Evolutionary conservation across 305 asterid species (phyloP).

Genomic region (Fraxinus baroniana): DNA sequence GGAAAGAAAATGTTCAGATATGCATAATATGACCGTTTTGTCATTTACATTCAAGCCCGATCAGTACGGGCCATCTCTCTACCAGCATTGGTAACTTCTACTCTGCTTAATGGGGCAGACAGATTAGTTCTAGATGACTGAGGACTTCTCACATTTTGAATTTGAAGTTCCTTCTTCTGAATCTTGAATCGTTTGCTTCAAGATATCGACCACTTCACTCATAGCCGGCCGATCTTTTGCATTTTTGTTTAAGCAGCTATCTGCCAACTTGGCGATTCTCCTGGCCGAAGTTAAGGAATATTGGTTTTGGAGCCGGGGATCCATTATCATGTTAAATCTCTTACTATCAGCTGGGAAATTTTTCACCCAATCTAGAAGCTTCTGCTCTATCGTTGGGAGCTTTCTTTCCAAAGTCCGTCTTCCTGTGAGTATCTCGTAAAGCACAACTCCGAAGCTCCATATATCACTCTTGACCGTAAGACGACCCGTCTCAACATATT

Average conservation of each 20-base stretch:
- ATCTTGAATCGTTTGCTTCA: slow-evolving; percentile 62
- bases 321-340: slow-evolving; percentile 67
- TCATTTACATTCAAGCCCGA: slow-evolving; percentile 20
- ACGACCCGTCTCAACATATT: slow-evolving; percentile 73
- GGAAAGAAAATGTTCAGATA: background rate
- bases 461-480: slow-evolving; percentile 83
- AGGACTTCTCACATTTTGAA: slow-evolving; percentile 8
- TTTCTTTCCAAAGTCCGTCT: slow-evolving; percentile 70
- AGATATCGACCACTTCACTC: slow-evolving; percentile 58
- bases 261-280: slow-evolving; percentile 71
- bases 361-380: slow-evolving; percentile 85
- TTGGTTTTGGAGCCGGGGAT: slow-evolving; percentile 59
- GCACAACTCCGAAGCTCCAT: slow-evolving; percentile 91
- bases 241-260: slow-evolving; percentile 62
- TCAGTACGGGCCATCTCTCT: slow-evolving; percentile 20
- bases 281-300: slow-evolving; percentile 59
- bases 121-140: slow-evolving; percentile 23
- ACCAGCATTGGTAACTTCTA: slow-evolving; percentile 24
- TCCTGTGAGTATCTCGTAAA: slow-evolving; percentile 81
- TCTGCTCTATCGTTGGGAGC: slow-evolving; percentile 62
- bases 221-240: slow-evolving; percentile 73
- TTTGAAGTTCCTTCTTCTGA: slow-evolving; percentile 40
- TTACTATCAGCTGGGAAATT: slow-evolving; percentile 66
- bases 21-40: background rate
- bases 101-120: slow-evolving; percentile 24